Percentiles rank a stretch among this genome's conserved stretches.
Evolutionary conservation across 73 alveolate species (phyloP).

Genomic region (Paramecium biaurelia): DNA sequence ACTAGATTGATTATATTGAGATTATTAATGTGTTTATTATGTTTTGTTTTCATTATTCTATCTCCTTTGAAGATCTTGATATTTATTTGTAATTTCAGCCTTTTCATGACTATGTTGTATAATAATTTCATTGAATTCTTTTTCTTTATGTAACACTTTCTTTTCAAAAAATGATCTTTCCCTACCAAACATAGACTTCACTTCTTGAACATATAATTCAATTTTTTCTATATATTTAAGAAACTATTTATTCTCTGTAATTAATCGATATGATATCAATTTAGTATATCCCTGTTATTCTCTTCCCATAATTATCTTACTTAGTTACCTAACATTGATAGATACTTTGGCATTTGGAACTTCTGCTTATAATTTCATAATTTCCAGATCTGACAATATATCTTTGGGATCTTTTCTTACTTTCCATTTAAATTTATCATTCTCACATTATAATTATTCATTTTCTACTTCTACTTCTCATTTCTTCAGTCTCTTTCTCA

Average conservation of each 20-base stretch:
- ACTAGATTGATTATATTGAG: background rate
- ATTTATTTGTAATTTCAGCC: background rate
- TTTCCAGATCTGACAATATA: background rate
- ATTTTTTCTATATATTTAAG: background rate
- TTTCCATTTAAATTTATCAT: constrained; percentile 47
- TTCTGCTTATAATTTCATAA: background rate
- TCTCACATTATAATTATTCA: constrained; percentile 3
- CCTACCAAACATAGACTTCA: constrained; percentile 34
- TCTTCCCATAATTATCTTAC: constrained; percentile 9
- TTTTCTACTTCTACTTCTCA: constrained; percentile 27
- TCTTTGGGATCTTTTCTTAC: constrained; percentile 43
- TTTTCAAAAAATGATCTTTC: constrained; percentile 33
- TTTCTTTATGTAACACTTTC: background rate
- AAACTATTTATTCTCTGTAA: constrained; percentile 10
- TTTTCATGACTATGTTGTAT: background rate
- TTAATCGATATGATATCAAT: background rate
- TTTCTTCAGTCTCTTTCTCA: constrained; percentile 17
- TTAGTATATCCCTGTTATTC: background rate
- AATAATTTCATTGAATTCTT: constrained; percentile 22
- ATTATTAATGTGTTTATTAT: background rate
- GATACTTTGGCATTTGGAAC: background rate
- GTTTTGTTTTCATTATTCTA: background rate
- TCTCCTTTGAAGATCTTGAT: background rate
- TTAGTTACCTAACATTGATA: background rate
- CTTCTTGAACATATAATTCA: background rate